Conservation (phyloP, 1,139 yeast genomes). For the Suhomyces ambrosiae region DNA sequence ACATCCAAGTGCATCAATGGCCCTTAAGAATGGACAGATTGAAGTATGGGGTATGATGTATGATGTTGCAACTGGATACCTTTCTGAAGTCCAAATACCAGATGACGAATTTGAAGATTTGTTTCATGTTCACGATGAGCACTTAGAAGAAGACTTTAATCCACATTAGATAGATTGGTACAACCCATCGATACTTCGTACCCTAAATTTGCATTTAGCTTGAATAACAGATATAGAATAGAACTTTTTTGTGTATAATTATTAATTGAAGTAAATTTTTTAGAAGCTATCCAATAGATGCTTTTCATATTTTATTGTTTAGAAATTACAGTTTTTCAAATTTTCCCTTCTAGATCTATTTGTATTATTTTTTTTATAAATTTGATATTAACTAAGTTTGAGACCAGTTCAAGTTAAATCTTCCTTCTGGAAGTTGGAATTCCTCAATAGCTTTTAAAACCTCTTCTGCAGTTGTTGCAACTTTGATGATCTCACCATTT, state of each 20-base stretch:
- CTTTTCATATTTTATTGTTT: too few species aligned
- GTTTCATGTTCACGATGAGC: slow-evolving; percentile 51
- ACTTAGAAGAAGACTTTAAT: slow-evolving; percentile 28
- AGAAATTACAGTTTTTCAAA: too few species aligned
- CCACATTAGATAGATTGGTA: slow-evolving; percentile 18
- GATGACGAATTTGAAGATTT: slow-evolving; percentile 53
- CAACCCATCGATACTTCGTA: too few species aligned
- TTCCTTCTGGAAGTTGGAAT: slow-evolving; percentile 71
- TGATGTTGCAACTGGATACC: slow-evolving; percentile 78
- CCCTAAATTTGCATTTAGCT: too few species aligned
- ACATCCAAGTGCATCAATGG: slow-evolving; percentile 75
- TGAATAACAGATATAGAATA: not conserved
- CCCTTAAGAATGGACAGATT: slow-evolving; percentile 69
- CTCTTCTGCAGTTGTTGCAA: slow-evolving; percentile 68
- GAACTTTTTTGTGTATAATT: too few species aligned
- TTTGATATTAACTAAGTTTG: slow-evolving; percentile 6
- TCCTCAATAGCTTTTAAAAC: slow-evolving; percentile 62
- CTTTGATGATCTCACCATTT: slow-evolving; percentile 69
- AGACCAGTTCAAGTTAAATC: slow-evolving; percentile 74
- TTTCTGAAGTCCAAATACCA: slow-evolving; percentile 57
- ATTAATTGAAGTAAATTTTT: too few species aligned
- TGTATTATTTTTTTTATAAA: not conserved
- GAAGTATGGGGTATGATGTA: slow-evolving; percentile 89
- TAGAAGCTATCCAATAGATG: too few species aligned
- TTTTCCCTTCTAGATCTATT: not conserved